Evolutionary conservation across 306 rosid species (phyloP).

Genomic region (Dalbergia cochinchinensis): DNA sequence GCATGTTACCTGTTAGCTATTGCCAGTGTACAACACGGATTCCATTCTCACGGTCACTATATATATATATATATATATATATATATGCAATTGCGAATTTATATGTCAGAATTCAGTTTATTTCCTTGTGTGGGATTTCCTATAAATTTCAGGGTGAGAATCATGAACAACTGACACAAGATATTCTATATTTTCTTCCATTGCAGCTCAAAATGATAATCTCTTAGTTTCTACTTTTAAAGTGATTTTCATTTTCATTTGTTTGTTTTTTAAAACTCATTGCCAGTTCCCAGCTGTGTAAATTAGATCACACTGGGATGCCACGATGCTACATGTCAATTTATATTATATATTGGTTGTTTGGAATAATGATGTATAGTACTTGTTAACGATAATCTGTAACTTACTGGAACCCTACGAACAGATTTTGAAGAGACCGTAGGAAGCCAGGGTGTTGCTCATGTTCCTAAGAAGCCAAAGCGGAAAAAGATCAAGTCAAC

Average conservation of each 20-base stretch:
- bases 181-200: neutral
- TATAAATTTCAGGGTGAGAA: neutral
- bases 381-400: neutral
- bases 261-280: neutral
- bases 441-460: conserved; percentile 54
- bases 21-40: neutral
- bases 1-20: neutral
- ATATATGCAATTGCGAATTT: neutral
- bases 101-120: neutral
- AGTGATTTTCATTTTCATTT: neutral
- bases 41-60: neutral
- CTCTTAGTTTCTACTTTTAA: neutral
- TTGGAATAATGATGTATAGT: neutral
- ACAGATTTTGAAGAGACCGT: conserved; percentile 61
- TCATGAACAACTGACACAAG: neutral
- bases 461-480: conserved; percentile 63
- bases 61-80: too few species aligned
- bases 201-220: neutral
- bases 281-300: too few species aligned
- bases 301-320: neutral
- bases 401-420: neutral
- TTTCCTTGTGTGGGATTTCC: too few species aligned
- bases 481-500: conserved; percentile 59
- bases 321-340: neutral
- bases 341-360: neutral